Base-by-base conservation (phyloP, 768 basidiomycete genomes). In the Cystofilobasidium ferigula region DNA sequence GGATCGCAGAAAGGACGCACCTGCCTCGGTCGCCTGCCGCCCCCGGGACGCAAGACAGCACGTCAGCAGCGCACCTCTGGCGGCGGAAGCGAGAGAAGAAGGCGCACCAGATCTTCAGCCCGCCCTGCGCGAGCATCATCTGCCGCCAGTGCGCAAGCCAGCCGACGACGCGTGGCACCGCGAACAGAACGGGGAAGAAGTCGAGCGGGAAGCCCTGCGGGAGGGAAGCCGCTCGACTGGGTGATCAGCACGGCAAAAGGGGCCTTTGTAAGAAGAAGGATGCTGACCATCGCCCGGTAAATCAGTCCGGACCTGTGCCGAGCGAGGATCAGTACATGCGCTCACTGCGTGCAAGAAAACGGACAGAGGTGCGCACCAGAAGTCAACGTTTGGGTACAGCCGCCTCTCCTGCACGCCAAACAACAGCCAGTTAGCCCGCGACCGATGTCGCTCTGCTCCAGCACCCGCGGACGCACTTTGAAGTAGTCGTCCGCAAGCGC, bases 91-190 rank as follows among this genome's bases (percentile, higher is more conserved):
- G 81, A 89, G 88, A 72, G 86, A 80, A 40, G 88, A 89, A 53
- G 88, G 81, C 89, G n/a, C n/a, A n/a, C n/a, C 92, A 94, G 70
- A 94, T 94, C 78, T 92, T 93, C 69, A 94, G 89, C 58, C 89
- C 89, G 26, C 84, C 87, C 35, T 85, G 81, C 72, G 88, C 85
- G 54, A 94, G 78, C 90, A 92, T 92, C 87, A 92, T 88, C 85
- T 93, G 72, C 22, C 70, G 62, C 90, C 90, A 93, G 75, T 92
- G 90, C 0, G 89, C 88, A 10, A 93, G 79, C 91, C 90, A 93
- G 24, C 91, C 90, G 32, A 89, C 89, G 10, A 94, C 89, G 26
- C 91, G 84, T 1, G 91, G 91, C 2, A 94, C 89, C 24, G 86
- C 89, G 72, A 94, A 94, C 36, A 94, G 78, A 26, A 94, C 24